Evolutionary conservation across 75 land plant species (phyloP), one percentile per base, ranked within the genome.

Genomic region (Picea glauca): DNA sequence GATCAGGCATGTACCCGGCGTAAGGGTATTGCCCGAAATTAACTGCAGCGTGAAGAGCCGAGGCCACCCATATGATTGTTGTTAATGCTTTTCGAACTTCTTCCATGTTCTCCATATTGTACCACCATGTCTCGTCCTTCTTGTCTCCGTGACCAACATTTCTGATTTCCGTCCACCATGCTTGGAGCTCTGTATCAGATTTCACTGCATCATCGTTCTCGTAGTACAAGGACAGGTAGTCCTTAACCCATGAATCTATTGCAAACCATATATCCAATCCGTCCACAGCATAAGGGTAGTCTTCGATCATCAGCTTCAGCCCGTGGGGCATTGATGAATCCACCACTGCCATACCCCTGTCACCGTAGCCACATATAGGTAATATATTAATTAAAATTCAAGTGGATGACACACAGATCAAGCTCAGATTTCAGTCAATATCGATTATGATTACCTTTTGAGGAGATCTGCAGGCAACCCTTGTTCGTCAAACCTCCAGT

Each of bases 211-310:
- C 80, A 66, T 93, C 89, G 61, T 77, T 66, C 26, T 3, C 70
- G 83, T 93, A 90, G 85, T 63, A 91, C 61, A 81, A 33, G 21
- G 77, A 17, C 65, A 86, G 62, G 77, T 80, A 88, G 50, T 76
- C 84, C 18, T 43, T 20, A 50, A 83, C 84, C 93, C 93, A 93
- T 7, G 76, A 33, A 58, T 85, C 72, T 62, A 92, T 84, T 31
- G 90, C 94, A 30, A 31, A 43, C 92, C 92, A 92, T 18, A 92
- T 76, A 2, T 90, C 92, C 38, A 92, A 85, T 21, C 93, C 94
- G 21, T 92, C 94, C 62, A 63, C 81, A 30, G 86, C 94, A 74
- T 79, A 92, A 3, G 90, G 93, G 78, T 92, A 92, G 82, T 91
- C 94, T 35, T 87, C 81, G 58, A 93, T 65, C 43, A 58, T 7